These are phyloP conservation scores for Pulveroboletus frians DNA, from an alignment of 768 basidiomycete genomes.

Conservation along the genomic window DNA sequence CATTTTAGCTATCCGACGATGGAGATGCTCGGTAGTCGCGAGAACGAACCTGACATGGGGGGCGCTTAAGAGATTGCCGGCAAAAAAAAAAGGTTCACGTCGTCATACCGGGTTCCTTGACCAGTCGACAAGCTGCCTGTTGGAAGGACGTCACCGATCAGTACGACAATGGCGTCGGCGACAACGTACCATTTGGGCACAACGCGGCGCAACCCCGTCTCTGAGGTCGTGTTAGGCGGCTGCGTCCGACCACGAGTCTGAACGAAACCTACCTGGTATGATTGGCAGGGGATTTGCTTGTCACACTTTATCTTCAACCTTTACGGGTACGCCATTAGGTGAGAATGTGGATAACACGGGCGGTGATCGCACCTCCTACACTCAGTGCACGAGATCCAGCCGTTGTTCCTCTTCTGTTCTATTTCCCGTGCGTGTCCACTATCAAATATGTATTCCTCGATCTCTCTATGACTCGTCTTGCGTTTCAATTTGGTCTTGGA, in stretches of 20 bases:
- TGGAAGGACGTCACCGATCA: not conserved
- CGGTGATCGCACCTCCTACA: conserved; percentile 72
- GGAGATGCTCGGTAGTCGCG: conserved; percentile 62
- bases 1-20: conserved; percentile 50
- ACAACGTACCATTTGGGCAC: conserved; percentile 61
- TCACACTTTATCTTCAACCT: conserved; percentile 79
- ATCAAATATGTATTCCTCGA: conserved; percentile 48
- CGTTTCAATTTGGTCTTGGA: conserved; percentile 49
- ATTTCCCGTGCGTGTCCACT: conserved; percentile 57
- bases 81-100: not conserved
- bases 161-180: conserved; percentile 5
- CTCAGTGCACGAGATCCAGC: conserved; percentile 75
- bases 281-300: conserved; percentile 76
- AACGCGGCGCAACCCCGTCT: conserved; percentile 63
- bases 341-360: conserved; percentile 26
- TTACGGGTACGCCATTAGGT: conserved; percentile 21
- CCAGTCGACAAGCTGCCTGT: conserved; percentile 70
- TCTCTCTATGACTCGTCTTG: conserved; percentile 43
- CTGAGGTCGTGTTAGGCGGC: conserved; percentile 30
- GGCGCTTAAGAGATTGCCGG: conserved; percentile 8
- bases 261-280: conserved; percentile 52
- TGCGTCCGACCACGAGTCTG: too few species aligned
- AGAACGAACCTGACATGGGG: conserved; percentile 44
- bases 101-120: conserved; percentile 60
- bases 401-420: conserved; percentile 68